Percentiles rank a stretch among this genome's conserved stretches.
phyloP scores from a whole-genome alignment of 176 grass and related monocot genomes.

The Oryza meridionalis region DNA sequence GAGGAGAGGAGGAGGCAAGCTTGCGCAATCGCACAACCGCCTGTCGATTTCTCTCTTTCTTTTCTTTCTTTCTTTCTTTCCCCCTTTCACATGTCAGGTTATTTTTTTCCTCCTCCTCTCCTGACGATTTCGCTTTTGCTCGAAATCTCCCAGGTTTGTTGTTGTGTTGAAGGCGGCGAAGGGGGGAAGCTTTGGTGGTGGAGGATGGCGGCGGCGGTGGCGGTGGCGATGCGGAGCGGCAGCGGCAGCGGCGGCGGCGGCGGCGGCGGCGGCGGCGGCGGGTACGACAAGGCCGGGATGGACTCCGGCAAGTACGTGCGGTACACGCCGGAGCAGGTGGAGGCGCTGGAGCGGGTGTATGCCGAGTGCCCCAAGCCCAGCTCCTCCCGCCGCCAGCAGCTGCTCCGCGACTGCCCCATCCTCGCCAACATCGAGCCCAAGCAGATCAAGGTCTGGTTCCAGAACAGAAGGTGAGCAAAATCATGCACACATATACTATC shows the following conservation, averaged over 20 bases:
- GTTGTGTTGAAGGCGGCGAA: conserved; percentile 17
- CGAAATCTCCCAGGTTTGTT: conserved; percentile 44
- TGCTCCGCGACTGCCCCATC: conserved; percentile 88
- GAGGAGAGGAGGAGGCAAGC: neutral
- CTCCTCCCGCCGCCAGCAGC: conserved; percentile 88
- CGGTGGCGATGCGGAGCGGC: conserved; percentile 68
- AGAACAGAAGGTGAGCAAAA: conserved; percentile 79
- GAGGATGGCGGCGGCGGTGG: conserved; percentile 80
- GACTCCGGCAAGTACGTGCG: conserved; percentile 94
- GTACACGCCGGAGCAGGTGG: conserved; percentile 99
- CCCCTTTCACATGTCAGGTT: conserved; percentile 39
- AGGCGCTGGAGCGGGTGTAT: conserved; percentile 93
- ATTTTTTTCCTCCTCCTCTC: conserved; percentile 13
- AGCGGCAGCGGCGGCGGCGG: conserved; percentile 58
- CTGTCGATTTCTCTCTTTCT: conserved; percentile 33
- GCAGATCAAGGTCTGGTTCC: conserved; percentile 99
- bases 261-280: conserved; percentile 55
- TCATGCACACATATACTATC: neutral
- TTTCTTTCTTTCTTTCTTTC: neutral
- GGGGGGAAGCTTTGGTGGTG: conserved; percentile 30
- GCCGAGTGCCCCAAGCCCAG: conserved; percentile 93
- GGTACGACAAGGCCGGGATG: conserved; percentile 62
- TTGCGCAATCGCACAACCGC: conserved; percentile 38
- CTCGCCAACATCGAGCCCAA: conserved; percentile 92
- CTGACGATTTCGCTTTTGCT: conserved; percentile 33